Evolutionary conservation across 1,284 basidiomycete genomes (phyloP).

Genomic region (Leccinum proliferum): DNA sequence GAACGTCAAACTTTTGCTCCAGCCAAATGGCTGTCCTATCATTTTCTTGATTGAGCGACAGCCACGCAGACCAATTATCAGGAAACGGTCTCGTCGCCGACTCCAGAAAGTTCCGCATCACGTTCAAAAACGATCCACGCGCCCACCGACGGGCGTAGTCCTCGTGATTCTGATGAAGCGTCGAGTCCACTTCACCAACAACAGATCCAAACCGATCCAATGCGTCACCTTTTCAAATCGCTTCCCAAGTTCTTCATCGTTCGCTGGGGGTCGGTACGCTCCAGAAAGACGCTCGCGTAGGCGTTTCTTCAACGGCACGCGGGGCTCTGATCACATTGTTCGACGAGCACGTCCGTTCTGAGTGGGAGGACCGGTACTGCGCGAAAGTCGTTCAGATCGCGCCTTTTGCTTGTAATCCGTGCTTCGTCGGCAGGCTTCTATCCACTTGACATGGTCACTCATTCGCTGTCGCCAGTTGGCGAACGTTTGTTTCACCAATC

Average conservation of each 20-base stretch:
- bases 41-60: conserved; percentile 64
- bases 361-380: conserved; percentile 14
- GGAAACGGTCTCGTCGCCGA: conserved; percentile 21
- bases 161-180: conserved; percentile 51
- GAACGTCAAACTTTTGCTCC: conserved; percentile 65
- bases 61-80: conserved; percentile 51
- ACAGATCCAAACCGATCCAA: conserved; percentile 3
- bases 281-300: conserved; percentile 42
- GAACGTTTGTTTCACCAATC: conserved; percentile 29
- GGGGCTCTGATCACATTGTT: conserved; percentile 17
- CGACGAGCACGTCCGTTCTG: conserved; percentile 2
- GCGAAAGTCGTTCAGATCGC: conserved; percentile 34
- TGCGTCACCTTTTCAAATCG: conserved; percentile 59
- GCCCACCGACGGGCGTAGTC: conserved; percentile 68
- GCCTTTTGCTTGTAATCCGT: conserved; percentile 53
- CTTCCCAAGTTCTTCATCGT: conserved; percentile 59
- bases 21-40: conserved; percentile 76
- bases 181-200: conserved; percentile 6
- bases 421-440: conserved; percentile 54
- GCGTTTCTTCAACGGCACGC: conserved; percentile 42
- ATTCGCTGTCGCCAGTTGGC: conserved; percentile 34
- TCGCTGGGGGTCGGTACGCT: conserved; percentile 44
- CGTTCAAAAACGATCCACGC: conserved; percentile 55
- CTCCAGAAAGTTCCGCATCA: conserved; percentile 39
- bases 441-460: conserved; percentile 43